phyloP scores from a whole-genome alignment of 306 rosid genomes.

The Quercus gilva region DNA sequence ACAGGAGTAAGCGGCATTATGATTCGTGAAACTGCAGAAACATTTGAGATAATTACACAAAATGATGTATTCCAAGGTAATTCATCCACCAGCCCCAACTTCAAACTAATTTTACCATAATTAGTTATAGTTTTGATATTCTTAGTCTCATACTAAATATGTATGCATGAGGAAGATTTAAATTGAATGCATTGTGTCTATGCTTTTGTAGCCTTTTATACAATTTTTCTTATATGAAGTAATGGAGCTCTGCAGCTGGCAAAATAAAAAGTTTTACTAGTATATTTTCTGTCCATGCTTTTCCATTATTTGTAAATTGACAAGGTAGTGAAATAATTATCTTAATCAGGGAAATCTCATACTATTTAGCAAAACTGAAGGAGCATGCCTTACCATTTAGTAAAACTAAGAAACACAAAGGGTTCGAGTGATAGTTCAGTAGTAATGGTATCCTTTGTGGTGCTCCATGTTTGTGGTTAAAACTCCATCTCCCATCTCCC shows the following conservation, averaged over 20 bases:
- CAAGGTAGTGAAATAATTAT: neutral
- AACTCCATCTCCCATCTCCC: too few species aligned
- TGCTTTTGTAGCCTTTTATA: neutral
- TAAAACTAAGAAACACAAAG: too few species aligned
- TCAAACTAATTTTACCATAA: constrained; percentile 10
- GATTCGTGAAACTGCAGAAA: constrained; percentile 85
- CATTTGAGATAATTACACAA: constrained; percentile 71
- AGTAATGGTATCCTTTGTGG: too few species aligned
- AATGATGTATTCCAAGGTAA: constrained; percentile 64
- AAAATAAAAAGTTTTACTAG: neutral
- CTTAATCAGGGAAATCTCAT: neutral
- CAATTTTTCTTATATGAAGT: neutral
- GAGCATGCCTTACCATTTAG: neutral
- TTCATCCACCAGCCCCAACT: constrained; percentile 7
- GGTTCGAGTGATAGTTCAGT: too few species aligned
- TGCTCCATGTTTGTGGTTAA: too few species aligned
- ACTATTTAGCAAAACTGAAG: neutral
- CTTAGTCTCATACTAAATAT: neutral
- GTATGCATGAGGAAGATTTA: neutral
- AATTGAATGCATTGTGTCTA: neutral
- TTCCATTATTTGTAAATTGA: neutral
- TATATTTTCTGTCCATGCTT: neutral
- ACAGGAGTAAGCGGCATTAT: constrained; percentile 66
- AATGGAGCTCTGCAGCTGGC: neutral
- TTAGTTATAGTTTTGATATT: constrained; percentile 3